A percentile compares a stretch with the other conserved stretches of the same genome.
These are phyloP conservation scores for Ganoderma sinense DNA, from an alignment of 1,284 basidiomycete species.

Conservation along the genomic window DNA sequence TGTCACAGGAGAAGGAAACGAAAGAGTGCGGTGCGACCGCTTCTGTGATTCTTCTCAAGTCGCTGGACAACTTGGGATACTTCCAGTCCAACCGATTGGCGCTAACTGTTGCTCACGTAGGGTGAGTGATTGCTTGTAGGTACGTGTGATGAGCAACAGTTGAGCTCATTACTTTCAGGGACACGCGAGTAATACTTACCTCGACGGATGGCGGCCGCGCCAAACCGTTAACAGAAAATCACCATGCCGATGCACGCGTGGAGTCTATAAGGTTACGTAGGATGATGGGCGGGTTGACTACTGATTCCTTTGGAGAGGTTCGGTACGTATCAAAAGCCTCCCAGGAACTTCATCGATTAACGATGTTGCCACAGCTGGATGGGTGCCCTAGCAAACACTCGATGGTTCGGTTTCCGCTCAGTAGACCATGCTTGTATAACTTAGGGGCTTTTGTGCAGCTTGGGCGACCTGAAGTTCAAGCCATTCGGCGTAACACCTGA, in stretches of 20 bases:
- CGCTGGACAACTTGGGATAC: slow-evolving; percentile 81
- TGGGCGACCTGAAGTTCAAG: slow-evolving; percentile 94
- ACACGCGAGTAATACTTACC: slow-evolving; percentile 90
- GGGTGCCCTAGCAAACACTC: slow-evolving; percentile 93
- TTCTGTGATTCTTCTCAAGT: slow-evolving; percentile 89
- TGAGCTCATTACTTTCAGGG: slow-evolving; percentile 57
- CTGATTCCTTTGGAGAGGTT: slow-evolving; percentile 95
- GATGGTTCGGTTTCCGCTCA: slow-evolving; percentile 63
- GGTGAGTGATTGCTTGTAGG: slow-evolving; percentile 55
- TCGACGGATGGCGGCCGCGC: slow-evolving; percentile 76
- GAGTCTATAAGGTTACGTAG: slow-evolving; percentile 88
- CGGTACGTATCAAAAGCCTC: slow-evolving; percentile 56
- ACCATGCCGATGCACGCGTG: slow-evolving; percentile 90
- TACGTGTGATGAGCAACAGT: neutral
- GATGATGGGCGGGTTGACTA: slow-evolving; percentile 91
- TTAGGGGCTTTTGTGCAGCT: slow-evolving; percentile 49
- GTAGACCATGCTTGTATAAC: slow-evolving; percentile 5
- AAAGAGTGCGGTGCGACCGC: slow-evolving; percentile 88
- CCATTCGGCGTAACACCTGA: slow-evolving; percentile 93
- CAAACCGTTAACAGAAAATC: slow-evolving; percentile 86
- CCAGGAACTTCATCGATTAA: slow-evolving; percentile 12
- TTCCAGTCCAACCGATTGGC: slow-evolving; percentile 76
- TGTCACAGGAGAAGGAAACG: slow-evolving; percentile 65
- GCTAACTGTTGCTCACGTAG: slow-evolving; percentile 92
- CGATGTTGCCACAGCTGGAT: slow-evolving; percentile 75